phyloP scores from a whole-genome alignment of 2,329 filamentous ascomycete species.

The Claviceps africana region DNA sequence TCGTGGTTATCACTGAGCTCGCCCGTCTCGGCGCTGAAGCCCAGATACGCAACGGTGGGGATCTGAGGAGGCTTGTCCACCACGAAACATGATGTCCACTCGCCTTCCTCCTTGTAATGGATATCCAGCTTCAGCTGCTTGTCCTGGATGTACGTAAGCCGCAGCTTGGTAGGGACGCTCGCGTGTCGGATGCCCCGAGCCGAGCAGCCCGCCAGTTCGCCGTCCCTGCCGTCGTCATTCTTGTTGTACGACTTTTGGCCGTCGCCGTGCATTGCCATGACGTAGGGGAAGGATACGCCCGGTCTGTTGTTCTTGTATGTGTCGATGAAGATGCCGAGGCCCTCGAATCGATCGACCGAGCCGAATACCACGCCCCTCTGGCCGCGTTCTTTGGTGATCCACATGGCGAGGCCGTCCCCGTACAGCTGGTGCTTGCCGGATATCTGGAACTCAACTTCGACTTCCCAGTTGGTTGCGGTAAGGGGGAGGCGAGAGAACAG shows the following conservation, averaged over 20 bases:
- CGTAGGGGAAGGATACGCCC: slow-evolving; percentile 87
- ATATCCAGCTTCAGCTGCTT: slow-evolving; percentile 80
- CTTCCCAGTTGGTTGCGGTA: slow-evolving; percentile 97
- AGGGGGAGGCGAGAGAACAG: slow-evolving; percentile 86
- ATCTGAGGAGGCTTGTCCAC: slow-evolving; percentile 57
- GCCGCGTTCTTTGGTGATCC: slow-evolving; percentile 88
- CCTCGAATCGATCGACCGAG: slow-evolving; percentile 76
- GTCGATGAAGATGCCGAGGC: slow-evolving; percentile 88
- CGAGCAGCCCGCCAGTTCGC: slow-evolving; percentile 89
- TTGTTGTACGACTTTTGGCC: slow-evolving; percentile 83
- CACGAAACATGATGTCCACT: slow-evolving; percentile 86
- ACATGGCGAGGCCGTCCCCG: slow-evolving; percentile 94
- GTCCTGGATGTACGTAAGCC: slow-evolving; percentile 92
- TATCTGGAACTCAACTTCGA: slow-evolving; percentile 92
- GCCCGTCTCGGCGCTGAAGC: slow-evolving; percentile 79
- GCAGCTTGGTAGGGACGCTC: slow-evolving; percentile 67
- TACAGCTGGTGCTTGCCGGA: slow-evolving; percentile 79
- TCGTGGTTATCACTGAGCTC: slow-evolving; percentile 97
- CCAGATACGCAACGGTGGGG: slow-evolving; percentile 61
- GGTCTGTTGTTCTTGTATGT: slow-evolving; percentile 99
- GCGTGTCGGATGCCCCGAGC: slow-evolving; percentile 78
- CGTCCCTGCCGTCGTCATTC: slow-evolving; percentile 82
- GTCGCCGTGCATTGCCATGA: slow-evolving; percentile 97
- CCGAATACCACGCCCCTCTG: slow-evolving; percentile 77
- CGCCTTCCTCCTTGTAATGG: slow-evolving; percentile 80